Conservation (phyloP, 441 rosid species). For the Sinapis alba region DNA sequence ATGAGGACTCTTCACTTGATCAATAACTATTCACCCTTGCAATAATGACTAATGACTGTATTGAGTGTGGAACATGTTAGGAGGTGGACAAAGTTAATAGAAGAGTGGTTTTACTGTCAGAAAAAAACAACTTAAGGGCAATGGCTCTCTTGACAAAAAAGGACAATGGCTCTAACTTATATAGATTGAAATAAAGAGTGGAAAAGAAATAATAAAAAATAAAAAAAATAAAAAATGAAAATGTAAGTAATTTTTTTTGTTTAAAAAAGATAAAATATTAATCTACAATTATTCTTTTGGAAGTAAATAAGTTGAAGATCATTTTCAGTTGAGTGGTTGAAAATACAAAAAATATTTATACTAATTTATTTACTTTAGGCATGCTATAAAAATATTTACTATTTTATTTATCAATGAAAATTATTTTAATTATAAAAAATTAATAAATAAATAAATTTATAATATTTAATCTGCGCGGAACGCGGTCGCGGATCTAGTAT, state of each 20-base stretch:
- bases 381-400: not conserved
- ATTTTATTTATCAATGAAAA: not conserved
- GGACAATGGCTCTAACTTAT: no score
- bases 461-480: not conserved
- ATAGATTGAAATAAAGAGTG: no score
- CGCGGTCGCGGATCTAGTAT: no score
- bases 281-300: not conserved
- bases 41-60: not conserved
- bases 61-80: conserved; percentile 42
- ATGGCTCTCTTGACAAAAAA: conserved; percentile 7
- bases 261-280: no score
- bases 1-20: conserved; percentile 11
- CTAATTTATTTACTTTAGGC: not conserved
- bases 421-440: no score
- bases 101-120: conserved; percentile 33
- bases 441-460: no score
- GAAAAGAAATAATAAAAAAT: not conserved
- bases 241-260: not conserved
- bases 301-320: not conserved
- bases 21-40: not conserved
- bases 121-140: conserved; percentile 48
- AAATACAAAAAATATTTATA: not conserved
- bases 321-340: not conserved
- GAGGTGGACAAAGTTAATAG: conserved; percentile 30
- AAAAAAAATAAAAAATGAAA: not conserved